Evolutionary conservation across 495 filamentous ascomycete species (phyloP).

Genomic region (Neurospora africana): DNA sequence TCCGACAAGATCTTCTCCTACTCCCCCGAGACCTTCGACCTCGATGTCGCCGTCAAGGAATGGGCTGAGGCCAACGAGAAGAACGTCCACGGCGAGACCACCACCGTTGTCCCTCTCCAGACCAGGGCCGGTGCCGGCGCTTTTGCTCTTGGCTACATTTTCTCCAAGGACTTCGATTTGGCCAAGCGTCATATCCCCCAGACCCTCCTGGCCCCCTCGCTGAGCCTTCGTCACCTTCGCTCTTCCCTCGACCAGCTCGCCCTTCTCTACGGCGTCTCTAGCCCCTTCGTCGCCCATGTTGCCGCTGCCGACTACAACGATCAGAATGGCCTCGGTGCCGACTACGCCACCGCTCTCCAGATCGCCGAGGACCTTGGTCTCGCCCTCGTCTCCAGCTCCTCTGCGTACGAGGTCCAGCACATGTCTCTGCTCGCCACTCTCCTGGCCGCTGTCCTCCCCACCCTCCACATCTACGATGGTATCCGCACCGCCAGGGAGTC

Average conservation of each 20-base stretch:
- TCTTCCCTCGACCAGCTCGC: slow-evolving; percentile 81
- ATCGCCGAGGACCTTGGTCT: slow-evolving; percentile 87
- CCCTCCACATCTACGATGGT: slow-evolving; percentile 88
- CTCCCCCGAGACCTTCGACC: slow-evolving; percentile 83
- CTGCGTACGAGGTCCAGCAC: slow-evolving; percentile 84
- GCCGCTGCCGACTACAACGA: slow-evolving; percentile 85
- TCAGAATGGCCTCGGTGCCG: slow-evolving; percentile 60
- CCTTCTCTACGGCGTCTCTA: slow-evolving; percentile 77
- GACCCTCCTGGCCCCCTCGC: slow-evolving; percentile 73
- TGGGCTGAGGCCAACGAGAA: slow-evolving; percentile 57
- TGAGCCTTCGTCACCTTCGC: slow-evolving; percentile 69
- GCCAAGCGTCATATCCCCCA: slow-evolving; percentile 87
- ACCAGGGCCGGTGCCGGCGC: slow-evolving; percentile 81
- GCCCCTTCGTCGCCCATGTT: slow-evolving; percentile 84
- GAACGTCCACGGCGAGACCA: slow-evolving; percentile 74
- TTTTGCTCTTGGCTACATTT: slow-evolving; percentile 92
- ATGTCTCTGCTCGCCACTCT: slow-evolving; percentile 87
- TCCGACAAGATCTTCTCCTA: slow-evolving; percentile 96
- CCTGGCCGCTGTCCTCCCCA: slow-evolving; percentile 67
- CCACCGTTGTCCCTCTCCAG: slow-evolving; percentile 69
- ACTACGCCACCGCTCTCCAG: slow-evolving; percentile 72
- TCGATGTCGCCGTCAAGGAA: slow-evolving; percentile 67
- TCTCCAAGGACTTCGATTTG: slow-evolving; percentile 87
- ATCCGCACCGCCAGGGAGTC: slow-evolving; percentile 78
- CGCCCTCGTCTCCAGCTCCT: slow-evolving; percentile 74